Conservation (phyloP, 768 basidiomycete species). For the Hygrophoropsis aurantiaca region DNA sequence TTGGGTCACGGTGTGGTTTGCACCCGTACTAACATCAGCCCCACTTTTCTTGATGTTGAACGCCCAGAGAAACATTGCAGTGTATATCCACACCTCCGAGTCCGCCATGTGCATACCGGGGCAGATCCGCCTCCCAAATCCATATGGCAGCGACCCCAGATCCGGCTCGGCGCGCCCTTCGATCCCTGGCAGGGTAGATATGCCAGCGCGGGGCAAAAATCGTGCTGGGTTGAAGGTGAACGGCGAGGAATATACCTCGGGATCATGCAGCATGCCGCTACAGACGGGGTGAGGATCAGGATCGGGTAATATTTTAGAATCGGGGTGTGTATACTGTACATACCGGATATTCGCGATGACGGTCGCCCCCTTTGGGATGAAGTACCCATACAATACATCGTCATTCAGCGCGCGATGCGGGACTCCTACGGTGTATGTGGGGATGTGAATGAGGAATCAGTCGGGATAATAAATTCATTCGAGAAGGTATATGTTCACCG, state of each 20-base stretch:
- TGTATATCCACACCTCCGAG: constrained; percentile 34
- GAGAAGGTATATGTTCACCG: not conserved
- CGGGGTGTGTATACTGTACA: too few species aligned
- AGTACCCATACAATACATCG: too few species aligned
- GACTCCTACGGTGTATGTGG: not conserved
- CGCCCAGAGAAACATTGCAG: constrained; percentile 36
- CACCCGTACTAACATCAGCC: too few species aligned
- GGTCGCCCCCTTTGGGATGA: too few species aligned
- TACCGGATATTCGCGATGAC: too few species aligned
- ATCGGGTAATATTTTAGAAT: not conserved
- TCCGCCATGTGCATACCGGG: constrained; percentile 37
- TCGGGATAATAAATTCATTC: not conserved
- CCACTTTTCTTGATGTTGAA: too few species aligned
- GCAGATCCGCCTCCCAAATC: constrained; percentile 42
- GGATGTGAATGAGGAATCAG: not conserved
- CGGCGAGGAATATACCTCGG: constrained; percentile 35
- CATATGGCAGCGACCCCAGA: constrained; percentile 30
- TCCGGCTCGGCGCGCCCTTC: not conserved
- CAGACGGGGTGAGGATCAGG: too few species aligned
- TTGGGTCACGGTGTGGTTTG: too few species aligned
- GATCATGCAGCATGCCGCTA: constrained; percentile 58
- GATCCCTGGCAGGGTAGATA: not conserved
- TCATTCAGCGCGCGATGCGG: not conserved
- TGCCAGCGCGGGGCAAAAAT: constrained; percentile 22
- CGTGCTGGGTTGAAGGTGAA: constrained; percentile 33